phyloP scores from a whole-genome alignment of 768 basidiomycete species.

The Russula emetica region DNA sequence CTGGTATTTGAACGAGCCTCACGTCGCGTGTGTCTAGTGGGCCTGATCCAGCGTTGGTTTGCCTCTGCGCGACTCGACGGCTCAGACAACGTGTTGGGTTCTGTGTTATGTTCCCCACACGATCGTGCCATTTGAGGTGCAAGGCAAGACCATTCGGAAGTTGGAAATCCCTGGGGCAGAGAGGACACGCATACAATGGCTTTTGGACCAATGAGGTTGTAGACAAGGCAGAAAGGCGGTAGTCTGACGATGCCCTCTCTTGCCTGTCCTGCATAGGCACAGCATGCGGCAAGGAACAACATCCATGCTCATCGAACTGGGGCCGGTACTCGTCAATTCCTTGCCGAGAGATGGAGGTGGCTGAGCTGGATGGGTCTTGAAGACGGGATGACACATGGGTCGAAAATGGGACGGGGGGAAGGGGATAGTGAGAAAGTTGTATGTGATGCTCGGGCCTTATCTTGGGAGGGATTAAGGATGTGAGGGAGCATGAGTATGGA shows the following conservation, averaged over 20 bases:
- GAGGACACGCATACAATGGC: constrained; percentile 22
- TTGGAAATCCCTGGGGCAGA: constrained; percentile 22
- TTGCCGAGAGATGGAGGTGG: not conserved
- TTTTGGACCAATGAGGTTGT: not conserved
- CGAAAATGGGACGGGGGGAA: not conserved
- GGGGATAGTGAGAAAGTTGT: not conserved
- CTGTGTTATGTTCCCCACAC: not conserved
- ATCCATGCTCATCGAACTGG: not conserved
- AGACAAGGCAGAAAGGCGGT: not conserved
- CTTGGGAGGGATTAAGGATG: not conserved
- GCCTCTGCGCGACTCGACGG: not conserved
- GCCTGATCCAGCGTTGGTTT: not conserved
- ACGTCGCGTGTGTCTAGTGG: not conserved
- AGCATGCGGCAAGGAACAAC: not conserved
- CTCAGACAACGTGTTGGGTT: not conserved
- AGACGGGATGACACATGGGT: not conserved
- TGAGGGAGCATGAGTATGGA: not conserved
- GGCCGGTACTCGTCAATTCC: not conserved
- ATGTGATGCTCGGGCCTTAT: not conserved
- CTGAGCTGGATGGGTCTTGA: not conserved
- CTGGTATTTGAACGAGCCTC: not conserved
- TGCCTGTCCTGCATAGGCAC: constrained; percentile 4
- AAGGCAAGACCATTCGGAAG: constrained; percentile 27
- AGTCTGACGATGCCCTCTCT: constrained; percentile 1
- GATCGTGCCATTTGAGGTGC: constrained; percentile 28